Conservation (phyloP, 352 stramenopile species). For the Phytophthora niederhauseri region DNA sequence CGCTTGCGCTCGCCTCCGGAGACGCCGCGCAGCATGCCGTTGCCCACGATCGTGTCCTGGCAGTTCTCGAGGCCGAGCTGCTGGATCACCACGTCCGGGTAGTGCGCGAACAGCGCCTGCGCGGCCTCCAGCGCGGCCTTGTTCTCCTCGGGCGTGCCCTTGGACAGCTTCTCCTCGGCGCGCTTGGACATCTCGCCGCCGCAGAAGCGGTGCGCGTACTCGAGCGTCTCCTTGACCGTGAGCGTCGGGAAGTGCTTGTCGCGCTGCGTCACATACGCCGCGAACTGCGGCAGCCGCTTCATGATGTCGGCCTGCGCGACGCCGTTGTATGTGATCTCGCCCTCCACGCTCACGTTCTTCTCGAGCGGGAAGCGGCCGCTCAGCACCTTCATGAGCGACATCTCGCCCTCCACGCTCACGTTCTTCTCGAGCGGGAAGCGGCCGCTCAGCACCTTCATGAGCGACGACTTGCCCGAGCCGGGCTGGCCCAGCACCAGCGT, state of each 20-base stretch:
- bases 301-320: conserved; percentile 31
- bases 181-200: conserved; percentile 35
- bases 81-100: conserved; percentile 41
- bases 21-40: conserved; percentile 57
- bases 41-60: conserved; percentile 61
- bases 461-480: too few species aligned
- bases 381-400: conserved; percentile 35
- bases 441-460: too few species aligned
- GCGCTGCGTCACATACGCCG: conserved; percentile 53
- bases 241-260: conserved; percentile 90
- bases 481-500: too few species aligned
- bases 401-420: too few species aligned
- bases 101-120: conserved; percentile 24
- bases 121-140: conserved; percentile 25
- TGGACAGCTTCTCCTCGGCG: conserved; percentile 46
- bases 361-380: conserved; percentile 48
- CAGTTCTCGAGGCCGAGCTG: conserved; percentile 56
- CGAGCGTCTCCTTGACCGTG: conserved; percentile 32
- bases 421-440: too few species aligned
- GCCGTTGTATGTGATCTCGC: conserved; percentile 59
- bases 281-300: conserved; percentile 44
- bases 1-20: conserved; percentile 75
- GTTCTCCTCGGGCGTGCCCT: conserved; percentile 27
- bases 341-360: conserved; percentile 44
- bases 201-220: conserved; percentile 76